Percentiles rank a stretch among this genome's conserved stretches.
phyloP scores from a whole-genome alignment of 495 filamentous ascomycete genomes.

The Thozetella sp. region DNA sequence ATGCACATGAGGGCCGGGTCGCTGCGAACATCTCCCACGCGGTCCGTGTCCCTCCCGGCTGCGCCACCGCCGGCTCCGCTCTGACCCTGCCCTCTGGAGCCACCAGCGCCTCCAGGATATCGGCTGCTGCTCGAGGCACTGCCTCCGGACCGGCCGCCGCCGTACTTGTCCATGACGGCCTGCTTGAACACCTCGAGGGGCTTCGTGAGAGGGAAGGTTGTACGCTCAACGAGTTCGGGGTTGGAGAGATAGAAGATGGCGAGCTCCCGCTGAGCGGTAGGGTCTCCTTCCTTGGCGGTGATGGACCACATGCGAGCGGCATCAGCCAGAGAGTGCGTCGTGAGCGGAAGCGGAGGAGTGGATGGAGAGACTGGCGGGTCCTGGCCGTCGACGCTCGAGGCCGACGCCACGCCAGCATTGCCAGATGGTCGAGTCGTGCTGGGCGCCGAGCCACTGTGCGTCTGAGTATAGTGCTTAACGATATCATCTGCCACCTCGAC shows the following conservation, averaged over 20 bases:
- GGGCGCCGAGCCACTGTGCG: constrained; percentile 28
- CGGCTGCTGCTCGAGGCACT: constrained; percentile 11
- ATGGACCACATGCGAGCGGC: constrained; percentile 93
- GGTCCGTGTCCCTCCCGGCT: constrained; percentile 22
- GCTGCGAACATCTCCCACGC: constrained; percentile 56
- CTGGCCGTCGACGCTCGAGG: constrained; percentile 13
- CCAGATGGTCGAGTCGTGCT: constrained; percentile 19
- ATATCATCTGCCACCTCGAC: constrained; percentile 84
- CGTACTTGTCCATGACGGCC: constrained; percentile 76
- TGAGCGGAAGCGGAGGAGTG: constrained; percentile 40
- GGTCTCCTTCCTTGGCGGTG: constrained; percentile 89
- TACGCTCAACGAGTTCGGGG: constrained; percentile 82
- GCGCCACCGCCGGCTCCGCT: constrained; percentile 13
- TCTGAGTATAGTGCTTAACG: constrained; percentile 56
- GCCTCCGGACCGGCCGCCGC: constrained; percentile 32
- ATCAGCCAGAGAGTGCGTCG: constrained; percentile 71
- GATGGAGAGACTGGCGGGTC: constrained; percentile 18
- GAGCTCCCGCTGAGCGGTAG: constrained; percentile 91
- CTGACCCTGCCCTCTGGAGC: constrained; percentile 14
- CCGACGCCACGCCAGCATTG: constrained; percentile 16
- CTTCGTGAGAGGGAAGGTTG: constrained; percentile 81
- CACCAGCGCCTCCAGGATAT: constrained; percentile 17
- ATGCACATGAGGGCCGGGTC: constrained; percentile 94
- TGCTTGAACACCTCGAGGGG: constrained; percentile 91
- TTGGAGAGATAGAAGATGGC: constrained; percentile 94